phyloP scores from a whole-genome alignment of 129 eudicot genomes.

The Artemisia tridentata region DNA sequence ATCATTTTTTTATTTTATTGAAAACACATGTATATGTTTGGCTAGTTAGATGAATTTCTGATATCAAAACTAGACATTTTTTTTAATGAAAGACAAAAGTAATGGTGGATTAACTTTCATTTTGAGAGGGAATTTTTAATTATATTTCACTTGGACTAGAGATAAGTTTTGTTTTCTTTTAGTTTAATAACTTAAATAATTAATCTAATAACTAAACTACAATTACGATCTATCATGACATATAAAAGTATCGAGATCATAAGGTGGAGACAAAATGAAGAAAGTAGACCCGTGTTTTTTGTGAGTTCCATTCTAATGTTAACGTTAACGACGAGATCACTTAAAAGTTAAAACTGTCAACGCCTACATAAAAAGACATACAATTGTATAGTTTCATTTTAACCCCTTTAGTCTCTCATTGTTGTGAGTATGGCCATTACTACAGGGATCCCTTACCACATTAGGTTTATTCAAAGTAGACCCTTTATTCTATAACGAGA shows the following conservation, averaged over 20 bases:
- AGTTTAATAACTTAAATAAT: background rate
- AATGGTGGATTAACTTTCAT: too few species aligned
- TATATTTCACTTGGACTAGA: too few species aligned
- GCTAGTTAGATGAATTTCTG: too few species aligned
- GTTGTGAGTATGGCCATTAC: background rate
- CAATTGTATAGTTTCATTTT: slow-evolving; percentile 1
- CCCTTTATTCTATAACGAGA: background rate
- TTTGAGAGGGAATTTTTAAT: too few species aligned
- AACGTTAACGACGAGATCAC: slow-evolving; percentile 40
- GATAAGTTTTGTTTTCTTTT: background rate
- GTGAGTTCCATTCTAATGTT: slow-evolving; percentile 18
- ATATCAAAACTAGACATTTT: too few species aligned
- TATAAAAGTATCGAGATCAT: background rate
- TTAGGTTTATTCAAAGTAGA: too few species aligned
- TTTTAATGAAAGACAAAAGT: too few species aligned
- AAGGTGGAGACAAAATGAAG: slow-evolving; percentile 23
- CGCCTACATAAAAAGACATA: slow-evolving; percentile 24
- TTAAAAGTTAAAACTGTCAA: slow-evolving; percentile 28
- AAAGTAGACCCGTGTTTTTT: slow-evolving; percentile 14
- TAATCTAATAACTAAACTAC: background rate
- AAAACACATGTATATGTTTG: too few species aligned
- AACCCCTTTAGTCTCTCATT: background rate
- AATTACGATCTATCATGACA: slow-evolving; percentile 1
- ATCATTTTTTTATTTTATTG: too few species aligned
- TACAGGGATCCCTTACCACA: too few species aligned